phyloP scores from a whole-genome alignment of 2,329 filamentous ascomycete genomes.

The Xylariaceae sp. region DNA sequence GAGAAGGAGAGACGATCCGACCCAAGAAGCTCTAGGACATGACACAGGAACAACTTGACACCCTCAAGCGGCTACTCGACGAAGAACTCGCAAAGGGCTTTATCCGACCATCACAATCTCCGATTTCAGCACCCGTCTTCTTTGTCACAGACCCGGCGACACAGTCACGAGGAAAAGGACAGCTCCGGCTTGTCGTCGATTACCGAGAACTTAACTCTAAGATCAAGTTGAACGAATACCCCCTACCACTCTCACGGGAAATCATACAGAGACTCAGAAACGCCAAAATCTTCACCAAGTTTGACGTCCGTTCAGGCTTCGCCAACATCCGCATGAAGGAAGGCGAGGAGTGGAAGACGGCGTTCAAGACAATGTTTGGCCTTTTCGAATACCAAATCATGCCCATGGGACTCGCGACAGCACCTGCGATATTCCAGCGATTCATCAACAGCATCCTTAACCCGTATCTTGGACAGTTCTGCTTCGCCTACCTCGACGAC shows the following conservation, averaged over 20 bases:
- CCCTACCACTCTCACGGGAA: neutral
- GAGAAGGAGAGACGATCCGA: neutral
- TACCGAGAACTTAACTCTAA: neutral
- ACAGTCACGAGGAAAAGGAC: neutral
- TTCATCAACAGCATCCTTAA: neutral
- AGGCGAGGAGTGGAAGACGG: neutral
- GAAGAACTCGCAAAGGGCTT: neutral
- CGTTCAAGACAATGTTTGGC: neutral
- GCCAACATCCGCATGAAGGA: neutral
- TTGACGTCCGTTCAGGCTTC: neutral
- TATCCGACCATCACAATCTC: neutral
- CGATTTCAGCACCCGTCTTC: neutral
- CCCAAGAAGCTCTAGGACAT: neutral
- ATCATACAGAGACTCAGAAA: neutral
- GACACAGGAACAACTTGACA: neutral
- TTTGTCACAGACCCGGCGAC: neutral
- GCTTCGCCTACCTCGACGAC: neutral
- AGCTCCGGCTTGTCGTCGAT: neutral
- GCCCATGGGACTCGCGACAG: neutral
- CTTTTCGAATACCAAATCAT: neutral
- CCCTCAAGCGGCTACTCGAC: neutral
- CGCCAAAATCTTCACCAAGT: neutral
- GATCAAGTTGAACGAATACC: neutral
- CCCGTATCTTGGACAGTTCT: neutral
- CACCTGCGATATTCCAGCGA: neutral